Percentiles rank a stretch among this genome's conserved stretches.
phyloP scores from a whole-genome alignment of 2,329 filamentous ascomycete species.

The Diaporthe longicolla region DNA sequence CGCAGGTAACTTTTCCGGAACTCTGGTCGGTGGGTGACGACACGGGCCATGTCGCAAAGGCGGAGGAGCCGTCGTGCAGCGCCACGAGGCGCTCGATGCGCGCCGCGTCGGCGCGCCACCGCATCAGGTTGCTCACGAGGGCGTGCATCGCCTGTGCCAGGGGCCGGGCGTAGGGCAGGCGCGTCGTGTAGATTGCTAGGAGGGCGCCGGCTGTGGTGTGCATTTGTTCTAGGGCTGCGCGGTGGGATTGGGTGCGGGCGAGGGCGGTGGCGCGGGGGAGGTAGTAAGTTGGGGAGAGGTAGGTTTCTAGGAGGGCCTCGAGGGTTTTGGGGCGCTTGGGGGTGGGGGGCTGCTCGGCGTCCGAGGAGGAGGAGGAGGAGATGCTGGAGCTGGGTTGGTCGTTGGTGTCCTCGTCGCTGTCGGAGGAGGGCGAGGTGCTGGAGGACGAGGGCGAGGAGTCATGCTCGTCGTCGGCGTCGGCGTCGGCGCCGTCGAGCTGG shows the following conservation, averaged over 20 bases:
- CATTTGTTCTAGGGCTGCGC: not conserved
- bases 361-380: too few relatives aligned
- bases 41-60: not conserved
- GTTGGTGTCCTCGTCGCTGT: too few relatives aligned
- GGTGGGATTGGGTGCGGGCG: fast-evolving
- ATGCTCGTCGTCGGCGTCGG: too few relatives aligned
- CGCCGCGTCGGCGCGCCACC: not conserved
- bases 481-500: not conserved
- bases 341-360: not conserved
- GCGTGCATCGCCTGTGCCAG: not conserved
- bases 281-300: not conserved
- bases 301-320: not conserved
- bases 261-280: not conserved
- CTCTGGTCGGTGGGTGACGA: too few relatives aligned
- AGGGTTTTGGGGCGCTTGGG: not conserved
- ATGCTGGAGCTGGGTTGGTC: too few relatives aligned
- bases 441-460: not conserved
- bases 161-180: too few relatives aligned
- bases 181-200: not conserved
- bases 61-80: not conserved
- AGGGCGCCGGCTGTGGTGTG: not conserved
- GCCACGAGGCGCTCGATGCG: not conserved
- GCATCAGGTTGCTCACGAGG: too few relatives aligned
- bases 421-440: too few relatives aligned
- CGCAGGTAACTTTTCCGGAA: conserved; percentile 5